Evolutionary conservation across 257 asterid genomes (phyloP).

Genomic region (Solanum piurae): DNA sequence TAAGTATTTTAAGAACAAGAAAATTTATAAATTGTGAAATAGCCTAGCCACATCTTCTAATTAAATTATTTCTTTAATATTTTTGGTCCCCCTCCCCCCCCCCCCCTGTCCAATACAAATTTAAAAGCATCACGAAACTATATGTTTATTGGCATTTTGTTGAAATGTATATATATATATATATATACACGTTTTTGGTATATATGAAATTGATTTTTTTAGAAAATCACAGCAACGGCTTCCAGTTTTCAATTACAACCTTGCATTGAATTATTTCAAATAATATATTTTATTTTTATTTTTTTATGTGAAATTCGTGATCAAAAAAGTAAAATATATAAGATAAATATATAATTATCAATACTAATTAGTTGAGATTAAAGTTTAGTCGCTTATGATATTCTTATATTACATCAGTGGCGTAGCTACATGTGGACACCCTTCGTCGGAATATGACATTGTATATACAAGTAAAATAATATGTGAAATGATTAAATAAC

Average conservation of each 20-base stretch:
- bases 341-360: no score
- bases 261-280: no score
- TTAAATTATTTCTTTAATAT: neutral
- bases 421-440: no score
- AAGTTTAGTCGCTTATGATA: neutral
- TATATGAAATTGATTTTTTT: neutral
- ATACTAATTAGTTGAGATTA: neutral
- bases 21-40: neutral
- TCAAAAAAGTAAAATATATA: no score
- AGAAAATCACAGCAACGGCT: neutral
- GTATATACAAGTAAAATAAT: no score
- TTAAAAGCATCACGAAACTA: neutral
- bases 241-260: neutral
- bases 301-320: no score
- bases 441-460: no score
- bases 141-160: no score
- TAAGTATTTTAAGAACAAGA: neutral
- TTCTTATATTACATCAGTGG: no score
- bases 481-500: rapidly evolving
- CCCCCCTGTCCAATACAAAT: neutral
- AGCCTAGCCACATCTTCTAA: neutral
- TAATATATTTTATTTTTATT: no score
- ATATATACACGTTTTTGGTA: neutral
- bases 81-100: neutral
- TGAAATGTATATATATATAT: neutral